Conservation (phyloP, 2,329 filamentous ascomycete species). For the Acrodontium crateriforme region DNA sequence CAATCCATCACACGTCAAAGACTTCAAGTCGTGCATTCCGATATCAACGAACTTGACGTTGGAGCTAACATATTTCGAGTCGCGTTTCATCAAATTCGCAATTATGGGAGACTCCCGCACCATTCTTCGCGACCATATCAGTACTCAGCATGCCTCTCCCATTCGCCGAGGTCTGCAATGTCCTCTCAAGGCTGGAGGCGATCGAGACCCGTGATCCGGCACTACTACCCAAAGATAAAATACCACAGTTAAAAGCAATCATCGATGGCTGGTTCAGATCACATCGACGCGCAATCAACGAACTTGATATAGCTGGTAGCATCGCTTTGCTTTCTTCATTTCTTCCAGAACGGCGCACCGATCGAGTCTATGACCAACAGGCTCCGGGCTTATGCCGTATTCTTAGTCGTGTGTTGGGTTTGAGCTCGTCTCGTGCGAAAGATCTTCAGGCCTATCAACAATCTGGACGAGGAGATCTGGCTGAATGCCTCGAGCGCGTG, state of each 20-base stretch:
- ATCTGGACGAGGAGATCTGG: slow-evolving; percentile 52
- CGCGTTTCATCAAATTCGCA: no score
- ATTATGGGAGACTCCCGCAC: no score
- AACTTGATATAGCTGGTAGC: slow-evolving; percentile 38
- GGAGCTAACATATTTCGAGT: no score
- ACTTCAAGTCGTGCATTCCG: no score
- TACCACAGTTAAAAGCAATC: slow-evolving; percentile 17
- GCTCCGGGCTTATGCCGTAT: slow-evolving; percentile 47
- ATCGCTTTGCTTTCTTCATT: slow-evolving; percentile 60
- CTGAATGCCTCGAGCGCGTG: slow-evolving; percentile 53
- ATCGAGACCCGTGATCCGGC: slow-evolving; percentile 30
- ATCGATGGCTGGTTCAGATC: slow-evolving; percentile 55
- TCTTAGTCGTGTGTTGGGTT: slow-evolving; percentile 51
- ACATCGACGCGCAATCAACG: slow-evolving; percentile 46
- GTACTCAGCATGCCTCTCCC: slow-evolving; percentile 50
- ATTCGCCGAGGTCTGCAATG: slow-evolving; percentile 59
- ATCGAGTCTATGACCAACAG: slow-evolving; percentile 64
- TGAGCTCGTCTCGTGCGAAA: slow-evolving; percentile 47
- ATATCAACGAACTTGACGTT: no score
- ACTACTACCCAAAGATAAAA: slow-evolving; percentile 19
- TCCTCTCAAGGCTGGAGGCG: slow-evolving; percentile 54
- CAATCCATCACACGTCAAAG: no score
- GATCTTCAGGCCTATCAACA: slow-evolving; percentile 51
- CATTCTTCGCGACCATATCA: no score
- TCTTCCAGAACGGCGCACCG: slow-evolving; percentile 60